Conservation (phyloP, 371 early-diverging fungal genomes). For the Mortierella sp. region DNA sequence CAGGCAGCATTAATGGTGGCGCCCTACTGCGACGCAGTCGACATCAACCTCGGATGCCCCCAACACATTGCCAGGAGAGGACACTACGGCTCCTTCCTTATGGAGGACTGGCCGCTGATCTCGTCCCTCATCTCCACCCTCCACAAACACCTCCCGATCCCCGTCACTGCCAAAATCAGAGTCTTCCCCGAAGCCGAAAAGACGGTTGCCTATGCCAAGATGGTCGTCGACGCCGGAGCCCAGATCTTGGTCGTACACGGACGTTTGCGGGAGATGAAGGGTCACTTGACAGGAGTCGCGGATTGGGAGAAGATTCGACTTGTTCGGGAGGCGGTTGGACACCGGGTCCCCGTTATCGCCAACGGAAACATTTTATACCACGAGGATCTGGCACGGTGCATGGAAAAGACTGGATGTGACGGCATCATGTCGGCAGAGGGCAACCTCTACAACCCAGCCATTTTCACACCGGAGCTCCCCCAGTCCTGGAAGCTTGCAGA, state of each 20-base stretch:
- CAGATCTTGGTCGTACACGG: conserved; percentile 98
- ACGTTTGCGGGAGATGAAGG: conserved; percentile 96
- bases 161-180: conserved; percentile 98
- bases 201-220: conserved; percentile 96
- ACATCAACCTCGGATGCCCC: conserved; percentile 99
- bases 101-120: conserved; percentile 97
- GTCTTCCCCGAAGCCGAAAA: conserved; percentile 93
- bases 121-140: conserved; percentile 73
- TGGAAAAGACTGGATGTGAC: conserved; percentile 93
- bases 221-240: conserved; percentile 96
- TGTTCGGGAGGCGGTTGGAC: conserved; percentile 84
- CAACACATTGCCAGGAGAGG: conserved; percentile 97
- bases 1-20: conserved; percentile 90
- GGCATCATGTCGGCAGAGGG: conserved; percentile 98
- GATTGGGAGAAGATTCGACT: conserved; percentile 97
- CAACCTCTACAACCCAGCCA: conserved; percentile 93
- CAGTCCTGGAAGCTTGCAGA: conserved; percentile 84
- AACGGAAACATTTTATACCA: conserved; percentile 97
- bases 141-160: conserved; percentile 89
- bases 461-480: conserved; percentile 78
- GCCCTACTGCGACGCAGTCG: conserved; percentile 95
- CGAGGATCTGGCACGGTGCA: conserved; percentile 90
- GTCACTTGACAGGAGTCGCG: conserved; percentile 96
- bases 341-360: conserved; percentile 94
- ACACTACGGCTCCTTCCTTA: conserved; percentile 96